Conservation (phyloP, 2,329 filamentous ascomycete genomes). For the Colletotrichum sp. region DNA sequence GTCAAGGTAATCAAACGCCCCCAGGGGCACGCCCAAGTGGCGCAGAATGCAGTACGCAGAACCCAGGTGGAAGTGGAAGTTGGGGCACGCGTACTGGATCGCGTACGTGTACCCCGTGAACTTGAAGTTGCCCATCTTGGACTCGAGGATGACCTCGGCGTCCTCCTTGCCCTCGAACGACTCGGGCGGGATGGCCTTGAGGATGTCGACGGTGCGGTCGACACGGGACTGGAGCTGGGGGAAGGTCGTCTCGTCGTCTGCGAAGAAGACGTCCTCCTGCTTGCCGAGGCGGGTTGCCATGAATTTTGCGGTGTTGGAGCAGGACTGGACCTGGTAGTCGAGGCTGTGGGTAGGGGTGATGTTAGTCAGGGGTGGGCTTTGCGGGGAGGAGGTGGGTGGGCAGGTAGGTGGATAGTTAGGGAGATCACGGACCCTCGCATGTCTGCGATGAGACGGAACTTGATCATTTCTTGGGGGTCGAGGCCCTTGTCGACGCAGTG, state of each 20-base stretch:
- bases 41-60: constrained; percentile 63
- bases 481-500: constrained; percentile 5
- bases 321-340: constrained; percentile 25
- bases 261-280: constrained; percentile 9
- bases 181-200: constrained; percentile 31
- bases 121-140: constrained; percentile 26
- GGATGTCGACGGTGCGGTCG: constrained; percentile 26
- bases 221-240: constrained; percentile 10
- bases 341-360: neutral
- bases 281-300: constrained; percentile 19
- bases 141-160: constrained; percentile 27
- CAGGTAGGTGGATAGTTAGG: neutral
- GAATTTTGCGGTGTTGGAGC: constrained; percentile 26
- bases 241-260: constrained; percentile 21
- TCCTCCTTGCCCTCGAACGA: constrained; percentile 24
- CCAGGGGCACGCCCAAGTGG: constrained; percentile 60
- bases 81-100: constrained; percentile 52
- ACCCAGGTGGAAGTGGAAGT: constrained; percentile 65
- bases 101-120: constrained; percentile 46
- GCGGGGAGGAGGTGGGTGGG: neutral
- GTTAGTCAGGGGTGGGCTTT: neutral
- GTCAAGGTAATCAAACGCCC: constrained; percentile 58
- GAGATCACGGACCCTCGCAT: constrained; percentile 21
- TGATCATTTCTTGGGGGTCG: constrained; percentile 23
- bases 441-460: constrained; percentile 22